A percentile compares a stretch with the other conserved stretches of the same genome.
Evolutionary conservation across 352 stramenopile species (phyloP).

Genomic region (Phytophthora chlamydospora): DNA sequence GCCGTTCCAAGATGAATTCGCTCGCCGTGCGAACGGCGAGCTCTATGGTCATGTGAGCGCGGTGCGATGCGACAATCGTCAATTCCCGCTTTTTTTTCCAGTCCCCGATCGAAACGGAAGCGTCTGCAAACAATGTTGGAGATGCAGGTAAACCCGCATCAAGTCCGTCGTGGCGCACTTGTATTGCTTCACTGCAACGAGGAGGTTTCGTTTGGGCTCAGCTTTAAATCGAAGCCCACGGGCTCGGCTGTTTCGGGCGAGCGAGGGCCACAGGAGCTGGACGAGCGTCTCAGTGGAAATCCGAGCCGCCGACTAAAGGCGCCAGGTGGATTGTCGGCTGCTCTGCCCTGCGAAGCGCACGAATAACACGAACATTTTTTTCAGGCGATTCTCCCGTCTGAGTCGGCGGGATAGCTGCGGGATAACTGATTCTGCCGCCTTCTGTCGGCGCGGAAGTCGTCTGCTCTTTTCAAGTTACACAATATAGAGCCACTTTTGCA

Average conservation of each 20-base stretch:
- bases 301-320: not conserved
- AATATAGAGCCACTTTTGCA: constrained; percentile 3
- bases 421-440: constrained; percentile 20
- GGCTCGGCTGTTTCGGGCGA: constrained; percentile 16
- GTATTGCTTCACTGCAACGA: no score
- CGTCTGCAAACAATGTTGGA: constrained; percentile 23
- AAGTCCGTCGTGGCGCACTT: no score
- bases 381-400: constrained; percentile 28
- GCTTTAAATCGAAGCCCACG: constrained; percentile 7
- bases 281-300: constrained; percentile 27
- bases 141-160: not conserved
- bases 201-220: no score
- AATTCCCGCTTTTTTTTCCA: constrained; percentile 18
- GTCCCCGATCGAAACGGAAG: constrained; percentile 23
- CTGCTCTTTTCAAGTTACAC: not conserved
- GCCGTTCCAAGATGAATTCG: constrained; percentile 20
- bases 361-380: constrained; percentile 10
- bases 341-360: not conserved
- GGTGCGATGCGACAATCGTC: constrained; percentile 24
- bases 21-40: constrained; percentile 19
- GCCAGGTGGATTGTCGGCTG: constrained; percentile 35
- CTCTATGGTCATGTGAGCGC: constrained; percentile 26
- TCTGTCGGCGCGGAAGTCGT: constrained; percentile 11
- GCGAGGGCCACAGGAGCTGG: constrained; percentile 7
- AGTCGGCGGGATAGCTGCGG: constrained; percentile 15